These are phyloP conservation scores for Mucuna pruriens DNA, from an alignment of 306 rosid species.

Conservation along the genomic window DNA sequence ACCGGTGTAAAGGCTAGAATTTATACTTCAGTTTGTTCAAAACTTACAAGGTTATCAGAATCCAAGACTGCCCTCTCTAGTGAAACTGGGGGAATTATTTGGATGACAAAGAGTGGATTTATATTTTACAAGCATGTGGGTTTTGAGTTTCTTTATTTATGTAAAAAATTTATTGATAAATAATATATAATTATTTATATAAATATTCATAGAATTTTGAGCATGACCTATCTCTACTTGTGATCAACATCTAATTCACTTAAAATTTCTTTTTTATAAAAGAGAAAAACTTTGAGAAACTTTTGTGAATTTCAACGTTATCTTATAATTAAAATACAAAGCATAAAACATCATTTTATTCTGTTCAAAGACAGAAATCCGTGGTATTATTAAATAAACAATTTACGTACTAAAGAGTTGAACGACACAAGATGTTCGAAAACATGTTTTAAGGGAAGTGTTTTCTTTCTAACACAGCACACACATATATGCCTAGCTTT, in stretches of 20 bases:
- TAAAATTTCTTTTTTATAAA: too few relatives aligned
- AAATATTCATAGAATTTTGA: too few relatives aligned
- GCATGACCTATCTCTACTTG: too few relatives aligned
- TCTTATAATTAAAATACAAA: not conserved
- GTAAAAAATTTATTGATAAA: too few relatives aligned
- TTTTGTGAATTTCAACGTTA: not conserved
- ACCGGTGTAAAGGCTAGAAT: not conserved
- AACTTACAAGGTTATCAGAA: not conserved
- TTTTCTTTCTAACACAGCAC: not conserved
- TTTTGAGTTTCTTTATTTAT: too few relatives aligned
- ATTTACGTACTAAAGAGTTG: not conserved
- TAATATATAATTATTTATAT: too few relatives aligned
- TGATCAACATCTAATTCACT: too few relatives aligned
- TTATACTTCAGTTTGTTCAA: not conserved
- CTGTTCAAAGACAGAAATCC: not conserved
- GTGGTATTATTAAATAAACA: not conserved
- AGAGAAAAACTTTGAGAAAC: too few relatives aligned
- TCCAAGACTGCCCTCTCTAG: not conserved
- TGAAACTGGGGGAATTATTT: not conserved
- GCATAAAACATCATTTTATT: not conserved
- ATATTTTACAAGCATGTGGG: too few relatives aligned
- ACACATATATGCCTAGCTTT: not conserved
- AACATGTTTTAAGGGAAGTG: conserved; percentile 10
- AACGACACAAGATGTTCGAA: not conserved
- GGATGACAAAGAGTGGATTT: too few relatives aligned